Conservation (phyloP, 2,329 filamentous ascomycete genomes). For the Fonsecaea nubica region DNA sequence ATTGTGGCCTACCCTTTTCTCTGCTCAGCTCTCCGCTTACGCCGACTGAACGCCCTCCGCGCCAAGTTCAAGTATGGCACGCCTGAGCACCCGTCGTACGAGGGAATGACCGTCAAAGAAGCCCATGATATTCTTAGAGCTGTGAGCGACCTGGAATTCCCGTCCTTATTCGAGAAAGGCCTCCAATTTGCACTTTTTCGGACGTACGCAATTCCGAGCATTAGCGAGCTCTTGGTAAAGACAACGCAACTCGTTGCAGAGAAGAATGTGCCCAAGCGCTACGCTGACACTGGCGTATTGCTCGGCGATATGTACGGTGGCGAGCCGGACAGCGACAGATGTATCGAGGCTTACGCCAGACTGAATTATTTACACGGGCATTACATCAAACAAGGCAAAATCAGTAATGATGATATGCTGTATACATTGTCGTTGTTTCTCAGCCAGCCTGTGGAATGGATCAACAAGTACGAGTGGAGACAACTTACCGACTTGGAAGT, state of each 20-base stretch:
- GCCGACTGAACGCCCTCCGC: conserved; percentile 33
- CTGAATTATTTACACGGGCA: conserved; percentile 68
- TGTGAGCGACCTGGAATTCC: conserved; percentile 37
- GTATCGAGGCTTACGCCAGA: conserved; percentile 62
- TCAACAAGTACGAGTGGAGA: conserved; percentile 73
- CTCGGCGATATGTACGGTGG: conserved; percentile 57
- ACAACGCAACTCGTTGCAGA: conserved; percentile 58
- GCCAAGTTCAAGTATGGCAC: conserved; percentile 37
- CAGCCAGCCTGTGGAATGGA: conserved; percentile 69
- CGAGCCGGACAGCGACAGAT: conserved; percentile 48
- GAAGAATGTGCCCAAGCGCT: conserved; percentile 60
- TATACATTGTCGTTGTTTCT: conserved; percentile 72
- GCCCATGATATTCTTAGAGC: conserved; percentile 36
- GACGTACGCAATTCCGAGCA: conserved; percentile 64
- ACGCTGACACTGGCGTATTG: conserved; percentile 59
- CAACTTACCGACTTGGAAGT: conserved; percentile 68
- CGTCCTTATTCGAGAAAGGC: conserved; percentile 38
- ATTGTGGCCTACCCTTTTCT: conserved; percentile 35
- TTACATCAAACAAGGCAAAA: conserved; percentile 65
- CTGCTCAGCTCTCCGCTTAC: conserved; percentile 36
- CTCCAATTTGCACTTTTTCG: conserved; percentile 43
- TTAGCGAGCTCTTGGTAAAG: conserved; percentile 57
- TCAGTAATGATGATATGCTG: conserved; percentile 67
- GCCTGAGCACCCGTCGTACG: conserved; percentile 33
- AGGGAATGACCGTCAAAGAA: conserved; percentile 58